Evolutionary conservation across 495 filamentous ascomycete genomes (phyloP).

Genomic region (Penicillium ucsense): DNA sequence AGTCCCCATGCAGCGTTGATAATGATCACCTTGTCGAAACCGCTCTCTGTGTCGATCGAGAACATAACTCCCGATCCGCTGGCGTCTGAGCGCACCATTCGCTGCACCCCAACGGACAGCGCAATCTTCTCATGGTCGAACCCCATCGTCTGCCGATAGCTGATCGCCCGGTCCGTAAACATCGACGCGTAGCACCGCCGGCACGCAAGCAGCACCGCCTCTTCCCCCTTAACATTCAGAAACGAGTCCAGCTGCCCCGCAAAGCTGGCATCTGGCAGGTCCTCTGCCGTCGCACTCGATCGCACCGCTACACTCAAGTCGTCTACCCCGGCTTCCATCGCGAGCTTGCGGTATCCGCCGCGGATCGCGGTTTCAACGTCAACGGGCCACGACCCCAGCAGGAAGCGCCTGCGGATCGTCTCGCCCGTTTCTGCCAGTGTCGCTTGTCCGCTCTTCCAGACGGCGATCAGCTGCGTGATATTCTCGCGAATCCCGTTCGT

Average conservation of each 20-base stretch:
- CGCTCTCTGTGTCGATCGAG: slow-evolving; percentile 26
- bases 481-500: slow-evolving; percentile 18
- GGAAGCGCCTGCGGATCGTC: slow-evolving; percentile 15
- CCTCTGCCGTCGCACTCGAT: slow-evolving; percentile 29
- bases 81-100: slow-evolving; percentile 26
- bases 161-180: slow-evolving; percentile 26
- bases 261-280: slow-evolving; percentile 28
- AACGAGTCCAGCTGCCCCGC: slow-evolving; percentile 27
- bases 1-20: slow-evolving; percentile 31
- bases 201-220: slow-evolving; percentile 18
- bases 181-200: slow-evolving; percentile 26
- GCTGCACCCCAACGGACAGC: slow-evolving; percentile 25
- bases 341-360: slow-evolving; percentile 2
- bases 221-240: slow-evolving; percentile 14
- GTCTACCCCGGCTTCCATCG: slow-evolving; percentile 13
- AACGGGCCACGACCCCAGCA: slow-evolving; percentile 8
- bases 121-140: slow-evolving; percentile 24
- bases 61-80: slow-evolving; percentile 29
- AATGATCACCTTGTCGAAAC: slow-evolving; percentile 25
- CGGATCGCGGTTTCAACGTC: slow-evolving; percentile 1
- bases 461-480: slow-evolving; percentile 7
- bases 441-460: slow-evolving; percentile 2
- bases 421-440: slow-evolving; percentile 8
- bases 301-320: slow-evolving; percentile 23
- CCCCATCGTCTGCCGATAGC: slow-evolving; percentile 24